Evolutionary conservation across 345 rosid genomes (phyloP).

Genomic region (Gossypium ekmanianum): DNA sequence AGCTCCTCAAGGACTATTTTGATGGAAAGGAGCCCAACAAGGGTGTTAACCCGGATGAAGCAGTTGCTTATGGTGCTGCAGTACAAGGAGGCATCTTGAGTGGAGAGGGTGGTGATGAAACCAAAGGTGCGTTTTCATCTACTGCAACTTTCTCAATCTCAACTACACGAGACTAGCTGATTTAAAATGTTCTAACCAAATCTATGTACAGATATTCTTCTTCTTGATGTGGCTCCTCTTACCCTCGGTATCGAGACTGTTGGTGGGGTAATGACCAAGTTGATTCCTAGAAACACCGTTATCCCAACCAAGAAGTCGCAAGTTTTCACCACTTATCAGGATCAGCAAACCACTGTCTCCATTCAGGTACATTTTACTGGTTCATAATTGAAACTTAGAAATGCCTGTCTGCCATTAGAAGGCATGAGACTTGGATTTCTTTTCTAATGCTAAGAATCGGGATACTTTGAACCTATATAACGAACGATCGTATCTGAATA

Average conservation of each 20-base stretch:
- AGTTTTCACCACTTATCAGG: slow-evolving; percentile 97
- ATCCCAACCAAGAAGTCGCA: slow-evolving; percentile 98
- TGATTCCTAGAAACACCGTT: slow-evolving; percentile 97
- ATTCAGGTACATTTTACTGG: slow-evolving; percentile 51
- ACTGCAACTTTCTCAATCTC: not conserved
- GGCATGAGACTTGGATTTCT: not conserved
- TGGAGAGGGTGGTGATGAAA: slow-evolving; percentile 99
- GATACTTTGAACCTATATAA: too few species aligned
- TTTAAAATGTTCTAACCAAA: too few species aligned
- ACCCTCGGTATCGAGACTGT: slow-evolving; percentile 96
- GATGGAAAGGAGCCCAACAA: slow-evolving; percentile 98
- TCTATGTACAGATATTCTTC: slow-evolving; percentile 70
- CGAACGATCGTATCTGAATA: too few species aligned
- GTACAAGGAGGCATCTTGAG: slow-evolving; percentile 98
- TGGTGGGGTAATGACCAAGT: slow-evolving; percentile 97
- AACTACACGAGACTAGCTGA: not conserved
- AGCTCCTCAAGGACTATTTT: slow-evolving; percentile 90
- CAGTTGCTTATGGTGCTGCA: slow-evolving; percentile 98
- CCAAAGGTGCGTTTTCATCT: slow-evolving; percentile 61
- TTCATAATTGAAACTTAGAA: not conserved
- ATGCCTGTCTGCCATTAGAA: not conserved
- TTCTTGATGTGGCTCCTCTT: slow-evolving; percentile 91
- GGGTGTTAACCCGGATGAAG: slow-evolving; percentile 99
- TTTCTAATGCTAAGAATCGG: not conserved
- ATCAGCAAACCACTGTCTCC: slow-evolving; percentile 96